These are phyloP conservation scores for Pisolithus tinctorius DNA, from an alignment of 768 basidiomycete species.

Conservation along the genomic window DNA sequence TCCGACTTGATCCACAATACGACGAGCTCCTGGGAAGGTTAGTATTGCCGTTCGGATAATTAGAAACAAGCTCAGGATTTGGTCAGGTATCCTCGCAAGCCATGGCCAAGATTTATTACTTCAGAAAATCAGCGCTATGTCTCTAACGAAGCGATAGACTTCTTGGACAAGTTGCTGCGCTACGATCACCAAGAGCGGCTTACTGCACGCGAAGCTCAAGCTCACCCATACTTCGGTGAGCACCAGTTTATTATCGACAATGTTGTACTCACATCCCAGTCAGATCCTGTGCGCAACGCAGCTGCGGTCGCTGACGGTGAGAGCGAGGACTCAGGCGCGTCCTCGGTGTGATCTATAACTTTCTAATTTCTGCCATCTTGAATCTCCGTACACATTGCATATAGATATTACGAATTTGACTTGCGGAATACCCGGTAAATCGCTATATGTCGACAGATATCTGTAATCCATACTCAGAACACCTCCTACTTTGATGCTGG, in stretches of 20 bases:
- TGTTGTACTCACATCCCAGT: slow-evolving; percentile 10
- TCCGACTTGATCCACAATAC: slow-evolving; percentile 92
- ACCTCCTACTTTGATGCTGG: no score
- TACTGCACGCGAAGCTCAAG: slow-evolving; percentile 89
- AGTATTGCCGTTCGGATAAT: slow-evolving; percentile 8
- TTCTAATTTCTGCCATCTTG: slow-evolving; percentile 19
- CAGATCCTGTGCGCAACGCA: slow-evolving; percentile 63
- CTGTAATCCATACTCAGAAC: background rate
- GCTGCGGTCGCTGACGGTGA: slow-evolving; percentile 46
- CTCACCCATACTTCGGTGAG: slow-evolving; percentile 88
- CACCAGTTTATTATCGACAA: slow-evolving; percentile 7
- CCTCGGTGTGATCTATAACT: slow-evolving; percentile 24
- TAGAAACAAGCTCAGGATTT: slow-evolving; percentile 5
- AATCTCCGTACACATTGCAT: slow-evolving; percentile 28
- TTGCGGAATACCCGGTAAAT: slow-evolving; percentile 15
- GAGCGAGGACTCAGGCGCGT: slow-evolving; percentile 44
- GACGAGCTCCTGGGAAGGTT: slow-evolving; percentile 89
- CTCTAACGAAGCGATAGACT: slow-evolving; percentile 94
- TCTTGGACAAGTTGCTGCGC: slow-evolving; percentile 89
- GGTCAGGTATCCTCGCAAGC: slow-evolving; percentile 80
- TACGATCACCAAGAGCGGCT: slow-evolving; percentile 97
- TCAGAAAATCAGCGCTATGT: slow-evolving; percentile 95
- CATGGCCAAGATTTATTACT: slow-evolving; percentile 93
- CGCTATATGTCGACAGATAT: slow-evolving; percentile 7
- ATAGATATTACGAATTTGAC: slow-evolving; percentile 24